Percentiles rank a stretch among this genome's conserved stretches.
Conservation (phyloP, 352 stramenopile genomes). For the Globisporangium rhizosaccharum region DNA sequence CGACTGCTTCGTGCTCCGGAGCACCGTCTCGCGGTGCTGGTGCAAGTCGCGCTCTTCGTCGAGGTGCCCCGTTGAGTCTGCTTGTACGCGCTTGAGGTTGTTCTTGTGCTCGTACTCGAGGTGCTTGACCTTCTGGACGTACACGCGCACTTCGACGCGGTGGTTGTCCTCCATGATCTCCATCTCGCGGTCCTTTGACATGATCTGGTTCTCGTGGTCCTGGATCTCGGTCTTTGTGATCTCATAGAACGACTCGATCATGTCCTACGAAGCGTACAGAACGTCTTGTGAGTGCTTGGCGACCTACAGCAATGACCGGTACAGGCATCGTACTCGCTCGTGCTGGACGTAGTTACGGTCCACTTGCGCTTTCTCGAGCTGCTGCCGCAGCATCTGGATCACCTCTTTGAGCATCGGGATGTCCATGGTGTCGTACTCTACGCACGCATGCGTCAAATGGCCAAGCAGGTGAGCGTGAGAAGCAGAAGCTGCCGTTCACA, state of each 20-base stretch:
- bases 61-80: conserved; percentile 56
- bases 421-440: conserved; percentile 92
- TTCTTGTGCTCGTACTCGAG: conserved; percentile 94
- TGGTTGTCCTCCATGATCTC: conserved; percentile 96
- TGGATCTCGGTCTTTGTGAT: conserved; percentile 91
- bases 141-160: conserved; percentile 89
- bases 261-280: conserved; percentile 57
- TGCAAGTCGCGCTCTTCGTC: conserved; percentile 78
- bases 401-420: conserved; percentile 91
- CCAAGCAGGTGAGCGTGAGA: not conserved
- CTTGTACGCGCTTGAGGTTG: conserved; percentile 84
- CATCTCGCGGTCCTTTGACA: conserved; percentile 92
- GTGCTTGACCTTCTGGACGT: conserved; percentile 94
- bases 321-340: conserved; percentile 53
- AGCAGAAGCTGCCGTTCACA: not conserved
- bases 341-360: conserved; percentile 95
- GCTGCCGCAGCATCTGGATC: conserved; percentile 89
- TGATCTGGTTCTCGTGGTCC: conserved; percentile 88
- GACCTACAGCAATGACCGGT: not conserved
- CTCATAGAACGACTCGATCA: conserved; percentile 94
- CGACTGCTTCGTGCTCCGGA: conserved; percentile 71
- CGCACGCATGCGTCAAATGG: not conserved
- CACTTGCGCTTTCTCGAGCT: conserved; percentile 87
- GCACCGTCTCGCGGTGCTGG: conserved; percentile 46
- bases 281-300: not conserved